A percentile compares a stretch with the other conserved stretches of the same genome.
These are phyloP conservation scores for Colletotrichum agaves DNA, from an alignment of 2,329 filamentous ascomycete species.

Conservation along the genomic window DNA sequence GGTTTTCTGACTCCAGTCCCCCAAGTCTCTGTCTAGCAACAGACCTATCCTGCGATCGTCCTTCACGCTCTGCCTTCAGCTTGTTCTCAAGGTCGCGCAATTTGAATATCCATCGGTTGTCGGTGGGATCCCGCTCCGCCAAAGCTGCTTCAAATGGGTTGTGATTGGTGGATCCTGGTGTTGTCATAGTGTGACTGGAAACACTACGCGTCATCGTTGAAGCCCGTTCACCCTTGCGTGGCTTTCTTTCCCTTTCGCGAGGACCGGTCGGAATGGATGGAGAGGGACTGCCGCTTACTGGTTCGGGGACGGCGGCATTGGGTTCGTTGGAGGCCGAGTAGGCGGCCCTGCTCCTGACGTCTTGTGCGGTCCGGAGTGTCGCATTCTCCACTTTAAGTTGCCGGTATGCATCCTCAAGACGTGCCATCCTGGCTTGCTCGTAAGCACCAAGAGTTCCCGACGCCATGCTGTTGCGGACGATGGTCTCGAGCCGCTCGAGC, in stretches of 20 bases:
- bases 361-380: constrained; percentile 74
- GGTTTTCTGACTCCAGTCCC: constrained; percentile 79
- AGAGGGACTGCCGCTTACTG: constrained; percentile 59
- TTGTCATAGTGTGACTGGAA: constrained; percentile 34
- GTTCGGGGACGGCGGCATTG: constrained; percentile 47
- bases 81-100: constrained; percentile 89
- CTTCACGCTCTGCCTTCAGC: constrained; percentile 90
- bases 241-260: constrained; percentile 49
- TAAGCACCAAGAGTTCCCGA: constrained; percentile 57
- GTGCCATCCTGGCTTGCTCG: constrained; percentile 58
- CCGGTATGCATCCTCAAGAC: constrained; percentile 70
- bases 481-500: constrained; percentile 85
- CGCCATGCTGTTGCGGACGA: constrained; percentile 74
- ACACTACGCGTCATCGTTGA: constrained; percentile 47
- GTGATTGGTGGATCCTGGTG: constrained; percentile 26
- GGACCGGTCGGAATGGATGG: constrained; percentile 66
- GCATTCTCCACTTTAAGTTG: constrained; percentile 73
- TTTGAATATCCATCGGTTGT: constrained; percentile 86
- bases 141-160: constrained; percentile 39
- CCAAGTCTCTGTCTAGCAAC: constrained; percentile 84
- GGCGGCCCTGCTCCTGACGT: constrained; percentile 64
- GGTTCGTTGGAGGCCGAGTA: constrained; percentile 53
- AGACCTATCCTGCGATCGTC: constrained; percentile 82
- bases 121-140: constrained; percentile 52
- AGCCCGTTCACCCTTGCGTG: constrained; percentile 33